Base-by-base conservation (phyloP, 1,284 basidiomycete genomes). In the Sporisorium scitamineum region DNA sequence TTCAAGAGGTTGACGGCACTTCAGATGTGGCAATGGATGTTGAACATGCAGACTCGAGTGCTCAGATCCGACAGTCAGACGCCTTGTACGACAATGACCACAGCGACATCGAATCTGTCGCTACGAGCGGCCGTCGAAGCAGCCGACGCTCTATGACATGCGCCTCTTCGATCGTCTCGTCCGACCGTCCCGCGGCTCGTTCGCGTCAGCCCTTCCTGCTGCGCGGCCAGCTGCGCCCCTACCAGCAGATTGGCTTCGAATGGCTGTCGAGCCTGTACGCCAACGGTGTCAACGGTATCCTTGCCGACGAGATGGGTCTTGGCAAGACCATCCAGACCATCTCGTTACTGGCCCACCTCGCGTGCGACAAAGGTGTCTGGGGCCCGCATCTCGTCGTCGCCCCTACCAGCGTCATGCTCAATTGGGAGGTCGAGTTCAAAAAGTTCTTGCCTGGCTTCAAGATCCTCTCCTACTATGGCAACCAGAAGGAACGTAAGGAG, bases 401-500 rank as follows among this genome's bases (percentile, higher is more conserved):
- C 13, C 94, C 95, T 1, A 97, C 95, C 1, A 94, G 93, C 70
- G 95, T 97, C 62, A 90, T 98, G 72, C 89, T 97, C 64, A 97
- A 98, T 84, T 98, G 95, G 95, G 95, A 97, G 86, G 96, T 97
- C 93, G 95, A 97, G 85, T 97, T 97, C 88, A 97, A 97, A 86
- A 97, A 97, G 86, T 97, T 97, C 84, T 88, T 97, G 2, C 95
- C 95, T 0, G 95, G 95, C 1, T 95, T 97, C 89, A 93, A 91
- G 80, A 91, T 94, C 61, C 88, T 98, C 39, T 93, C 93, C 65
- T 98, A 97, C 87, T 95, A 97, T 82, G 95, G 95, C 31, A 91
- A 89, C 52, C 92, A 93, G 62, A 94, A 94, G 86, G 93, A 95
- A 66, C 91, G 95, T 56, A 96, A 95, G 85, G 94, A 97, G 79